These are phyloP conservation scores for Apiospora aurea DNA, from an alignment of 2,329 filamentous ascomycete species.

Conservation along the genomic window DNA sequence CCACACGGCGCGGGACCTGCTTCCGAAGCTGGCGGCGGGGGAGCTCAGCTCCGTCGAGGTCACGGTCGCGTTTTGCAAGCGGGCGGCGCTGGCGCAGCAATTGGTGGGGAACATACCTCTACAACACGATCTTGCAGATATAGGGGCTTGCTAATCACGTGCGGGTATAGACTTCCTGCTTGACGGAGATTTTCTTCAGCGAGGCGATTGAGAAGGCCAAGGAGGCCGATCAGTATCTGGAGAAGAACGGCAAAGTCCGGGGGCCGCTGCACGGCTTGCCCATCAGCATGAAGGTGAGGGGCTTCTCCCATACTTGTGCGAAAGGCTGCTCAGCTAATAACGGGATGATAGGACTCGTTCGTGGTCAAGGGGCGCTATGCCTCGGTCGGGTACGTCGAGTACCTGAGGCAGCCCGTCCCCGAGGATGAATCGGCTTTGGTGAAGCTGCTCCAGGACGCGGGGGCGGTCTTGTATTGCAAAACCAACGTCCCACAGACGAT, in stretches of 20 bases:
- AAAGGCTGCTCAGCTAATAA: constrained; percentile 19
- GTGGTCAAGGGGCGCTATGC: constrained; percentile 59
- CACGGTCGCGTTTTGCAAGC: constrained; percentile 37
- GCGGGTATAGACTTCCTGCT: constrained; percentile 34
- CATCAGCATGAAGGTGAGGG: constrained; percentile 44
- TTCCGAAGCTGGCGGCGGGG: constrained; percentile 29
- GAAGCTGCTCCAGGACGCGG: constrained; percentile 49
- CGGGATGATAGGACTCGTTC: constrained; percentile 64
- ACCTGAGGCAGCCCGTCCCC: constrained; percentile 19
- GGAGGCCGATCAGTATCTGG: constrained; percentile 52
- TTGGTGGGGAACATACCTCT: constrained; percentile 26
- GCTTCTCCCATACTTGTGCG: too few relatives aligned
- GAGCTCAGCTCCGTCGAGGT: constrained; percentile 36
- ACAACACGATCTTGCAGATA: neutral
- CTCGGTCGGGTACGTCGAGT: constrained; percentile 59
- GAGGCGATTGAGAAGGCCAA: constrained; percentile 53
- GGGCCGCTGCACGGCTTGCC: constrained; percentile 70
- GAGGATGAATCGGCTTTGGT: constrained; percentile 45
- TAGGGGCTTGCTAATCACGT: neutral
- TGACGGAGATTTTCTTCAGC: constrained; percentile 58
- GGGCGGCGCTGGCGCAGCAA: constrained; percentile 40
- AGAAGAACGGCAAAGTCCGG: constrained; percentile 47
- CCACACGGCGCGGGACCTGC: constrained; percentile 30
- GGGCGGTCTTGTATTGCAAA: constrained; percentile 59
- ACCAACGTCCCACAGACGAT: constrained; percentile 63